Percentiles rank a stretch among this genome's conserved stretches.
Conservation (phyloP, 306 rosid species). For the Rosa persica region DNA sequence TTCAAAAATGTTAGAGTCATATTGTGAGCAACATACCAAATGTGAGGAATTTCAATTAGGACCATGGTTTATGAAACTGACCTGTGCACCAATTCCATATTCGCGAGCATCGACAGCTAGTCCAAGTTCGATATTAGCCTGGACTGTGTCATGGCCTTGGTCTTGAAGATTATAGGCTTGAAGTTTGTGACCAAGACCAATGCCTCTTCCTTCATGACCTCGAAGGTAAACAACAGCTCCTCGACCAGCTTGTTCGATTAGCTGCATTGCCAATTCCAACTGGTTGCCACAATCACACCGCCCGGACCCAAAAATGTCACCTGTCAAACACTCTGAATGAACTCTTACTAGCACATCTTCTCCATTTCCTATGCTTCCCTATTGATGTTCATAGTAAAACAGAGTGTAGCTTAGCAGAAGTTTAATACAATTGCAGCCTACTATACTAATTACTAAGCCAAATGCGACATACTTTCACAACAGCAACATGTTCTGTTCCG, state of each 20-base stretch:
- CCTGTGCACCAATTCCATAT: slow-evolving; percentile 88
- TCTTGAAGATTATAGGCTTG: slow-evolving; percentile 81
- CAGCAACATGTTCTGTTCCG: slow-evolving; percentile 75
- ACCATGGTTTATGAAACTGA: slow-evolving; percentile 24
- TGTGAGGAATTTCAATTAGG: not conserved
- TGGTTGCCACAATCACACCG: slow-evolving; percentile 92
- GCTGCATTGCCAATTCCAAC: slow-evolving; percentile 75
- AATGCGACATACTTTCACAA: slow-evolving; percentile 54
- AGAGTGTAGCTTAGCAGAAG: not conserved
- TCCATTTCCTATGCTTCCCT: slow-evolving; percentile 79
- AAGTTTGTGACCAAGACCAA: slow-evolving; percentile 85
- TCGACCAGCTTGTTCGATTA: slow-evolving; percentile 69
- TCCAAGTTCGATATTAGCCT: slow-evolving; percentile 83
- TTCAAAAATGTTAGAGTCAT: not conserved
- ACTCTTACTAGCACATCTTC: slow-evolving; percentile 76
- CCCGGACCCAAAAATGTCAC: slow-evolving; percentile 84
- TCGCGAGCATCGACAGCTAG: slow-evolving; percentile 81
- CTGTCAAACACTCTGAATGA: slow-evolving; percentile 89
- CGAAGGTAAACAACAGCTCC: slow-evolving; percentile 80
- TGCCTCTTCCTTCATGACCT: slow-evolving; percentile 96
- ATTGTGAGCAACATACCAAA: not conserved
- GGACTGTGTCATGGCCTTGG: slow-evolving; percentile 80
- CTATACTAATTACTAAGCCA: not conserved
- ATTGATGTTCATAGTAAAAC: not conserved
- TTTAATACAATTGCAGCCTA: not conserved